Percentiles rank a stretch among this genome's conserved stretches.
Evolutionary conservation across 495 filamentous ascomycete species (phyloP).

Genomic region (Glarea lozoyensis): DNA sequence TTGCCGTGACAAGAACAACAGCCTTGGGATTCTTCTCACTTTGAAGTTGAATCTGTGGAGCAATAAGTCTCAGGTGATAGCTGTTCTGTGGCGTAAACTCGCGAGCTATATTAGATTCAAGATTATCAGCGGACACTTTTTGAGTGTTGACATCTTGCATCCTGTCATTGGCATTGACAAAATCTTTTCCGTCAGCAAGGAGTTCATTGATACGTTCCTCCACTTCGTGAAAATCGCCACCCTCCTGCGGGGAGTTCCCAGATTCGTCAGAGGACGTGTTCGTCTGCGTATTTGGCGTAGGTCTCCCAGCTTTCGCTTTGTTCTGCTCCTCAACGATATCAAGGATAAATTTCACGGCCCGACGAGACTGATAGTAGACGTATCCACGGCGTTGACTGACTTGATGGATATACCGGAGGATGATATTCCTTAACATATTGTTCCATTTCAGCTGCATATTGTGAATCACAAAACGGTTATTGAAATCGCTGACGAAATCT

Average conservation of each 20-base stretch:
- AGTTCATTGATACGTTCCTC: constrained; percentile 84
- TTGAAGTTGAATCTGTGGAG: constrained; percentile 93
- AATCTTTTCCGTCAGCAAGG: constrained; percentile 74
- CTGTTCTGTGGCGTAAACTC: constrained; percentile 90
- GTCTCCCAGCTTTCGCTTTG: constrained; percentile 46
- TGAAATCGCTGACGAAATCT: constrained; percentile 57
- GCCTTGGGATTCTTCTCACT: constrained; percentile 96
- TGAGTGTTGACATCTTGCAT: constrained; percentile 29
- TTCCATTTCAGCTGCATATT: constrained; percentile 98
- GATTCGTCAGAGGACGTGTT: constrained; percentile 27
- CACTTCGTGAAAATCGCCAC: too few species aligned
- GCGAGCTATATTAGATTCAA: constrained; percentile 68
- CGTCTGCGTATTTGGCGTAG: constrained; percentile 21
- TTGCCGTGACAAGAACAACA: constrained; percentile 85
- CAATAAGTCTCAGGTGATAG: constrained; percentile 90
- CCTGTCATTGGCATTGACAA: constrained; percentile 64
- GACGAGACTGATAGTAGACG: constrained; percentile 92
- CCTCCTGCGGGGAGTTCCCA: constrained; percentile 49
- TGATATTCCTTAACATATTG: constrained; percentile 90
- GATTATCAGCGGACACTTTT: constrained; percentile 41
- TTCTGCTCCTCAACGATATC: constrained; percentile 94
- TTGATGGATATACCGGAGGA: constrained; percentile 94
- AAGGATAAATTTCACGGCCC: constrained; percentile 94
- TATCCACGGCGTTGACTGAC: constrained; percentile 93
- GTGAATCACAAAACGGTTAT: constrained; percentile 96